Base-by-base conservation (phyloP, 2,329 filamentous ascomycete species). In the Grosmannia clavigera region DNA sequence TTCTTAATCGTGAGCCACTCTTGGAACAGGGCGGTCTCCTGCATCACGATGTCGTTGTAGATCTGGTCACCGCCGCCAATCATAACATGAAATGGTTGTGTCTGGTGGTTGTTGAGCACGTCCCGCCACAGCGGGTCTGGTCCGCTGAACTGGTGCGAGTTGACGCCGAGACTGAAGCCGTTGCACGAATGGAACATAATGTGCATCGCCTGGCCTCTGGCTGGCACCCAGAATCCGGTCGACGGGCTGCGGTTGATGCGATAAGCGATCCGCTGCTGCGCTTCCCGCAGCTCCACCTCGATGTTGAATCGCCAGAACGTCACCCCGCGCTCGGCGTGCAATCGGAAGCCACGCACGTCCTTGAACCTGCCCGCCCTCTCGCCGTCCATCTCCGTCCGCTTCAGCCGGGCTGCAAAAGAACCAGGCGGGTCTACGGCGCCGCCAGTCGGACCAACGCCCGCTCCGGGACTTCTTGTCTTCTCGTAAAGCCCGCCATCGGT, bases 151-250 rank as follows among this genome's bases (percentile, higher is more conserved):
- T 85, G 80, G 69, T 95, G 81, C 0, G 90, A 76, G 63, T 95
- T 85, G 29, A 88, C 88, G 60, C 82, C 87, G 58, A 87, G 72
- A 66, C 90, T 92, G 76, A 99, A 99, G 2, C 95, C 94, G 70
- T 99, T 99, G 76, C 94, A 96, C 70, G 88, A 96, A 75, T 97
- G 83, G 75, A 96, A 99, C 91, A 97, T 96, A 70, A 96, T 89
- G 74, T 97, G 96, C 94, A 99, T 99, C 2, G 88, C 83, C 70
- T 95, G 81, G 19, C 84, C 87, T 57, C 80, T 82, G 38, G 87
- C 87, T 5, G 95, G 94, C 0, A 99, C 90, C 92, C 94, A 99
- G 71, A 99, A 99, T 1, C 87, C 90, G 58, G 89, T 85, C 2
- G 90, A 84, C 6, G 92, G 92, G 0, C 94, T 92, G 55, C 86